Evolutionary conservation across 2,329 filamentous ascomycete genomes (phyloP).

Genomic region (Xylariales sp.): DNA sequence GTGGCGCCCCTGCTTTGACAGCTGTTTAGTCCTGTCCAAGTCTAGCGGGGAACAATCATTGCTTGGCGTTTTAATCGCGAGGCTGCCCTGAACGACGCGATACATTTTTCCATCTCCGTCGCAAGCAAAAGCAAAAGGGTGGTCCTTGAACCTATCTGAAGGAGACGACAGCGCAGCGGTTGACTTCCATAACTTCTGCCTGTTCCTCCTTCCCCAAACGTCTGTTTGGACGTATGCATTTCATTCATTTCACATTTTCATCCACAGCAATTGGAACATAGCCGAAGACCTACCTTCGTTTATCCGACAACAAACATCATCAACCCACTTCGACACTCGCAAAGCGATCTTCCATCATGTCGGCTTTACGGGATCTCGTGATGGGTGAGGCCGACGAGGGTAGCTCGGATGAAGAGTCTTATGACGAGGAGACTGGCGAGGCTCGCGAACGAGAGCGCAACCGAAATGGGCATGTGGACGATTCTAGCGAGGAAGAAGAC

Average conservation of each 20-base stretch:
- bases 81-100: constrained; percentile 8
- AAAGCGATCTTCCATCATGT: too few species aligned
- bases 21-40: too few species aligned
- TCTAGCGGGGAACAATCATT: too few species aligned
- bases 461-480: constrained; percentile 53
- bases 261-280: background rate
- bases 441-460: constrained; percentile 19
- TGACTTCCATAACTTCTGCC: background rate
- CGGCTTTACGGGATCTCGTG: constrained; percentile 72
- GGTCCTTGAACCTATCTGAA: too few species aligned
- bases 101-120: constrained; percentile 10
- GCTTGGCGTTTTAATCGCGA: constrained; percentile 1
- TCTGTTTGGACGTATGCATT: background rate
- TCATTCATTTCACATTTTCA: background rate
- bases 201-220: background rate
- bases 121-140: background rate
- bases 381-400: constrained; percentile 82
- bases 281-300: background rate
- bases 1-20: too few species aligned
- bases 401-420: constrained; percentile 77
- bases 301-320: background rate
- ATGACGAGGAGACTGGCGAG: constrained; percentile 70
- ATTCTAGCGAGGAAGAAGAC: constrained; percentile 89
- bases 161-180: background rate
- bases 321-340: too few species aligned